Evolutionary conservation across 768 basidiomycete species (phyloP), one percentile per base, ranked within the genome.

Genomic region (Pleurotus ostreatus): DNA sequence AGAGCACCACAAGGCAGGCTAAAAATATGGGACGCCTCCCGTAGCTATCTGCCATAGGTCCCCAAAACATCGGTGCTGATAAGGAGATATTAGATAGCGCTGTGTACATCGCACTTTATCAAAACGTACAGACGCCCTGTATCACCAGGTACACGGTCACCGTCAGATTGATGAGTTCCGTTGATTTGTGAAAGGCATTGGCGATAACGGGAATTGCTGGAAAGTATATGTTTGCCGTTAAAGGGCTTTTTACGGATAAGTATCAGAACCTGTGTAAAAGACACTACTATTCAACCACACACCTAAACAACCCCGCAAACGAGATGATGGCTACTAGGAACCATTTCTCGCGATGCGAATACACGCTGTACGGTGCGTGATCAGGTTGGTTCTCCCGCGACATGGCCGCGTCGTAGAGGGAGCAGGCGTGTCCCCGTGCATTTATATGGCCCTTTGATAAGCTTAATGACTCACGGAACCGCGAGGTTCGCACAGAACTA

Each of bases 221-320:
- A 47, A 90, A 82, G 65, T 91, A 92, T 55, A 92, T 87, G 55
- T 84, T 90, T 2, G 87, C 78, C 1, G 89, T 88, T 11, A 91
- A 70, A 0, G 88, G 86, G 62, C 85, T 86, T 34, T 34, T 34
- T 34, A 34, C 30, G 30, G 30, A 34, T 34, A 49, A 23, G 37
- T 34, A 34, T 34, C 8, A 34, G 30, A 34, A 20, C n/a, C 11
- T 15, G n/a, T 18, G 22, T 9, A 39, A n/a, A 25, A 12, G 37
- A 52, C 2, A 12, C 26, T 15, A 16, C 5, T 52, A 7, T 16
- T 15, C 12, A 23, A 20, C 15, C 30, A 41, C 59, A 13, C n/a
- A 60, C 62, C 64, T 62, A 47, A 63, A 62, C 2, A 65, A 47
- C 9, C 46, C 60, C 4, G 62, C 60, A 6, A 58, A 57, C 12